A percentile compares a stretch with the other conserved stretches of the same genome.
phyloP scores from a whole-genome alignment of 2,329 filamentous ascomycete species.

The Exophiala calicioides region DNA sequence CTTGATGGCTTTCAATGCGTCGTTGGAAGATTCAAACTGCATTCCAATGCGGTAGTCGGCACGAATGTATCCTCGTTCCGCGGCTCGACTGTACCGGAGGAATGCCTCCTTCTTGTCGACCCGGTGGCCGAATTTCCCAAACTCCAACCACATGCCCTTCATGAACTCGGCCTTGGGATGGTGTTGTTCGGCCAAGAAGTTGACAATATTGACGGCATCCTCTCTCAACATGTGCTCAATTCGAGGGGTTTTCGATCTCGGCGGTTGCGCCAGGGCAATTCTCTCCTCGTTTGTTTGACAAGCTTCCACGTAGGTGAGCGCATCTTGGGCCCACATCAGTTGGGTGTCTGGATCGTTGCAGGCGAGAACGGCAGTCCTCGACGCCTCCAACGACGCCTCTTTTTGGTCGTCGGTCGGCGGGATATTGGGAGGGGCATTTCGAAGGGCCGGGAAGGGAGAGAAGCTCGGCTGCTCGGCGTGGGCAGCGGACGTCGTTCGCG shows the following conservation, averaged over 20 bases:
- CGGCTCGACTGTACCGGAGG: constrained; percentile 76
- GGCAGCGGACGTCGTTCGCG: constrained; percentile 53
- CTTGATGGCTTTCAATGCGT: constrained; percentile 83
- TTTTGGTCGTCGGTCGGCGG: constrained; percentile 93
- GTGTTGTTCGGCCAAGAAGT: constrained; percentile 83
- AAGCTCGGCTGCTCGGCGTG: constrained; percentile 69
- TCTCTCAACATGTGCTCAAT: constrained; percentile 84
- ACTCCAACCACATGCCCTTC: constrained; percentile 94
- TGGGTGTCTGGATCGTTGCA: constrained; percentile 97
- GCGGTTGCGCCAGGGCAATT: constrained; percentile 58
- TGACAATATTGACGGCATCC: constrained; percentile 89
- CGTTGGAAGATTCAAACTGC: constrained; percentile 95
- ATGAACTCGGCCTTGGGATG: constrained; percentile 95
- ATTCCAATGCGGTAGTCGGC: constrained; percentile 98
- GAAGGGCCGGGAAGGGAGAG: constrained; percentile 86
- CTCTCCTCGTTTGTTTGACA: constrained; percentile 74
- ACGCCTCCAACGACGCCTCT: constrained; percentile 83
- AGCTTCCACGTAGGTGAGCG: constrained; percentile 83
- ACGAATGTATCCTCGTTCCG: constrained; percentile 76
- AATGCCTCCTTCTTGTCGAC: constrained; percentile 96
- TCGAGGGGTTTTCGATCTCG: constrained; percentile 75
- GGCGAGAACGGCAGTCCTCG: constrained; percentile 78
- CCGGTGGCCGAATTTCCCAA: constrained; percentile 89
- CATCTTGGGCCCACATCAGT: constrained; percentile 93
- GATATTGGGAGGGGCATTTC: constrained; percentile 77